phyloP scores from a whole-genome alignment of 2,329 filamentous ascomycete genomes.

The Ophiocordyceps sinensis region DNA sequence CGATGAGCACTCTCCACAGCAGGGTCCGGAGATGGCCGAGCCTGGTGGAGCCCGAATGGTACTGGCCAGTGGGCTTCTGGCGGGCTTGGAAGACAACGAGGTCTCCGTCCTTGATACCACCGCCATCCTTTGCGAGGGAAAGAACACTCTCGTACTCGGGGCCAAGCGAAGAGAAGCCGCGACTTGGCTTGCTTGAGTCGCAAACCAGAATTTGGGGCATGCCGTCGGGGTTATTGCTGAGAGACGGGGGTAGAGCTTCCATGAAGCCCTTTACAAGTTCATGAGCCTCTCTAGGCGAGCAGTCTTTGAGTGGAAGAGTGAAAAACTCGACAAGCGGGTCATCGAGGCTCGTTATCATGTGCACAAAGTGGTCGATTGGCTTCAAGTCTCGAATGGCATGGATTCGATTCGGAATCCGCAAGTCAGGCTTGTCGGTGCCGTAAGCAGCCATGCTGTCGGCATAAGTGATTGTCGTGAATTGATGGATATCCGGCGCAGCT shows the following conservation, averaged over 20 bases:
- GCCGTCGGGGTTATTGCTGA: conserved; percentile 58
- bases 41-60: conserved; percentile 44
- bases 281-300: conserved; percentile 36
- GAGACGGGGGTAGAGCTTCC: conserved; percentile 42
- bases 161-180: conserved; percentile 65
- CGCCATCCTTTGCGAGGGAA: conserved; percentile 15
- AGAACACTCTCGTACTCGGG: conserved; percentile 45
- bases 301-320: conserved; percentile 44
- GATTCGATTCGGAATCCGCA: conserved; percentile 59
- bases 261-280: conserved; percentile 58
- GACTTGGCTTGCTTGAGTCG: conserved; percentile 58
- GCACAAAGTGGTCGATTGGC: conserved; percentile 45
- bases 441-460: conserved; percentile 54
- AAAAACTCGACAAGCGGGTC: conserved; percentile 63
- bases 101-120: conserved; percentile 48
- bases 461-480: conserved; percentile 20
- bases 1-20: conserved; percentile 54
- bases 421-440: conserved; percentile 85
- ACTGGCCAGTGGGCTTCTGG: conserved; percentile 42
- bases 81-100: conserved; percentile 73
- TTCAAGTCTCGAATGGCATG: conserved; percentile 44
- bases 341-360: conserved; percentile 58
- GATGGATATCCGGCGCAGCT: conserved; percentile 12
- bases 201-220: conserved; percentile 66
- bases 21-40: conserved; percentile 60